Conservation (phyloP, 2,329 filamentous ascomycete species). For the Raffaelea ambrosiae region DNA sequence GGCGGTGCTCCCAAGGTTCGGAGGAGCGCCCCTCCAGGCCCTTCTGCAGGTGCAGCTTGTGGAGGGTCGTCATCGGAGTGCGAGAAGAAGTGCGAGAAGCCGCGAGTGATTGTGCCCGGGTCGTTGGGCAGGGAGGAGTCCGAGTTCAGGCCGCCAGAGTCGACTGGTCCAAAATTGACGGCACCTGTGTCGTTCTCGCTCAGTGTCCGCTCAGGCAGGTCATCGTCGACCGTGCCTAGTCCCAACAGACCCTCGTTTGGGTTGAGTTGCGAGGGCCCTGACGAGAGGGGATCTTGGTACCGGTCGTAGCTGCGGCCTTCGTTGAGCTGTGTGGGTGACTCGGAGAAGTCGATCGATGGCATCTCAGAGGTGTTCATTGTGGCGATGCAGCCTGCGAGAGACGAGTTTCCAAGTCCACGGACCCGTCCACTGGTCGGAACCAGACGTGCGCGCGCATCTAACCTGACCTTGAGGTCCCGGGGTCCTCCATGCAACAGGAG, state of each 20-base stretch:
- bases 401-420: too few species aligned
- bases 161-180: constrained; percentile 34
- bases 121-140: constrained; percentile 16
- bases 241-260: neutral
- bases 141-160: constrained; percentile 17
- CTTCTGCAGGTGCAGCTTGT: too few species aligned
- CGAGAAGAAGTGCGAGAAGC: too few species aligned
- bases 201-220: constrained; percentile 20
- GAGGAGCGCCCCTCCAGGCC: neutral
- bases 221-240: constrained; percentile 12
- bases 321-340: constrained; percentile 49
- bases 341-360: constrained; percentile 30
- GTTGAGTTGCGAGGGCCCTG: neutral
- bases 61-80: neutral
- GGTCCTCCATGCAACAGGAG: too few species aligned
- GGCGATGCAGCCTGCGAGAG: too few species aligned
- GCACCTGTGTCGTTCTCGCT: constrained; percentile 41
- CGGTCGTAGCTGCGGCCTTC: constrained; percentile 46
- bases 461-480: too few species aligned
- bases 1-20: constrained; percentile 14
- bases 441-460: too few species aligned
- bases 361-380: constrained; percentile 14
- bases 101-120: too few species aligned
- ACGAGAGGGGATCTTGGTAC: constrained; percentile 18
- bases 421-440: too few species aligned